phyloP scores from a whole-genome alignment of 305 asterid species.

The Solanum hybrid region DNA sequence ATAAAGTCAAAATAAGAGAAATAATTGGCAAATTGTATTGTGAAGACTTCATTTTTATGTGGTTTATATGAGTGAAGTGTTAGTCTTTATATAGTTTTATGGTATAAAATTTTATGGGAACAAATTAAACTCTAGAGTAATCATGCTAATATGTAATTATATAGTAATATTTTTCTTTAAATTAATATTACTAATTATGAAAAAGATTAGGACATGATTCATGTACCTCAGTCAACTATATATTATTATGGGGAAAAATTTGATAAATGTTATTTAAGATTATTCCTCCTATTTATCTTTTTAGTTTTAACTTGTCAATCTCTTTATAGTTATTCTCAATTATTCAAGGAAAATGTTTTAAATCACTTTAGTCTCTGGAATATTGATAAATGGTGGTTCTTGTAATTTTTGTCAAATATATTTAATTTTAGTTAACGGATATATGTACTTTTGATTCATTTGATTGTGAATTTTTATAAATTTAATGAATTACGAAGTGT shows the following conservation, averaged over 20 bases:
- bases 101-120: neutral
- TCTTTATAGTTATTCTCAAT: too few relatives aligned
- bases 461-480: too few relatives aligned
- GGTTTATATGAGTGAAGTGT: neutral
- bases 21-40: neutral
- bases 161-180: neutral
- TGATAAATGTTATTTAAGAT: too few relatives aligned
- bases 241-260: too few relatives aligned
- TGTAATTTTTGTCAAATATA: too few relatives aligned
- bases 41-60: neutral
- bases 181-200: neutral
- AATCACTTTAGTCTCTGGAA: too few relatives aligned
- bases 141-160: neutral
- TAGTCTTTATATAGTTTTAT: neutral
- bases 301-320: too few relatives aligned
- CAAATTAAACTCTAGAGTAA: neutral
- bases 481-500: too few relatives aligned
- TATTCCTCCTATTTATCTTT: too few relatives aligned
- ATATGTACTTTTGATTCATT: too few relatives aligned
- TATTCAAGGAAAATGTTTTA: too few relatives aligned
- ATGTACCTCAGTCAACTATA: neutral
- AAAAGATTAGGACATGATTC: neutral
- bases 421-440: neutral
- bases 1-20: neutral
- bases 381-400: too few relatives aligned